These are phyloP conservation scores for Diaporthe sp. DNA, from an alignment of 2,329 filamentous ascomycete species.

Conservation along the genomic window DNA sequence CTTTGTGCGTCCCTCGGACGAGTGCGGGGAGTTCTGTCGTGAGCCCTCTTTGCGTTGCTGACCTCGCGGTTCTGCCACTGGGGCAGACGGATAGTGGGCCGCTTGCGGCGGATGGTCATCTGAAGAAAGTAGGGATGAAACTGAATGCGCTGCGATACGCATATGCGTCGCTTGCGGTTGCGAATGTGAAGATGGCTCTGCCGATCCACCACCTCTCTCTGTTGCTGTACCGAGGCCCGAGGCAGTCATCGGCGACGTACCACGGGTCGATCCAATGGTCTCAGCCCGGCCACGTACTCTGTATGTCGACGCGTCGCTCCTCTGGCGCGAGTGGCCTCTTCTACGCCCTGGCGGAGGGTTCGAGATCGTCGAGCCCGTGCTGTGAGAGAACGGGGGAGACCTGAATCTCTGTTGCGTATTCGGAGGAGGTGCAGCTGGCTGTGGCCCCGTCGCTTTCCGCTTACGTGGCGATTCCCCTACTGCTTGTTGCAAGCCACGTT, in stretches of 20 bases:
- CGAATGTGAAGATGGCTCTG: conserved; percentile 39
- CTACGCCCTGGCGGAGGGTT: conserved; percentile 65
- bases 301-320: conserved; percentile 66
- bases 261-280: conserved; percentile 47
- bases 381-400: conserved; percentile 66
- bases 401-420: conserved; percentile 56
- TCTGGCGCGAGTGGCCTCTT: conserved; percentile 71
- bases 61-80: conserved; percentile 42
- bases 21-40: conserved; percentile 45
- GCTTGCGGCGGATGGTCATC: conserved; percentile 48
- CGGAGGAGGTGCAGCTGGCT: conserved; percentile 58
- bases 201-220: conserved; percentile 45
- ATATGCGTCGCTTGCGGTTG: conserved; percentile 37
- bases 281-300: conserved; percentile 50
- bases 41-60: conserved; percentile 42
- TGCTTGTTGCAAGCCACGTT: conserved; percentile 61
- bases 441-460: conserved; percentile 76
- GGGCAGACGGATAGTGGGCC: conserved; percentile 38
- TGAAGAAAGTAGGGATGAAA: conserved; percentile 56
- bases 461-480: conserved; percentile 84
- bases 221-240: conserved; percentile 46
- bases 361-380: conserved; percentile 57
- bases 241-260: conserved; percentile 48
- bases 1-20: conserved; percentile 48
- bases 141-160: conserved; percentile 52